These are phyloP conservation scores for Lentinula lateritia DNA, from an alignment of 768 basidiomycete genomes.

Conservation along the genomic window DNA sequence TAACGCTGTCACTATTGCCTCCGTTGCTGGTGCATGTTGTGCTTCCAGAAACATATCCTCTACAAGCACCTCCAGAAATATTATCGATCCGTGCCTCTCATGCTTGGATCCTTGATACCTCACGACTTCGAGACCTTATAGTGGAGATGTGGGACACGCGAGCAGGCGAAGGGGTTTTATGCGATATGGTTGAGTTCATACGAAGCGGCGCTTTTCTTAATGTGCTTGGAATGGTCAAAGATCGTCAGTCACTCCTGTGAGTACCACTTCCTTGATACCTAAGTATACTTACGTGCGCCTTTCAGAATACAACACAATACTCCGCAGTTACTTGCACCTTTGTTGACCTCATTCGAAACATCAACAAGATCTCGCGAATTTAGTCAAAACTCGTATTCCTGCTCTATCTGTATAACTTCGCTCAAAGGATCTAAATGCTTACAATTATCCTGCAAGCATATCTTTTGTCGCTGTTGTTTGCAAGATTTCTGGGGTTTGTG, in stretches of 20 bases:
- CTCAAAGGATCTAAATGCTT: conserved; percentile 75
- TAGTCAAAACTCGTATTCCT: conserved; percentile 58
- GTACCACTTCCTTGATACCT: conserved; percentile 10
- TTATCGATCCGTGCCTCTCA: conserved; percentile 49
- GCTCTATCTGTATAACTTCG: conserved; percentile 70
- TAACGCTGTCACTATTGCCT: conserved; percentile 51
- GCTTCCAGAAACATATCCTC: conserved; percentile 53
- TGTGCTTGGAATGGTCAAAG: conserved; percentile 26
- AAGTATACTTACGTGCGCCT: background rate
- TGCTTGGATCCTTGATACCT: conserved; percentile 48
- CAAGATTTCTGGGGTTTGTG: conserved; percentile 78
- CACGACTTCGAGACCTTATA: conserved; percentile 34
- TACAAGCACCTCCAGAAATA: conserved; percentile 46
- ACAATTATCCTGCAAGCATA: conserved; percentile 63
- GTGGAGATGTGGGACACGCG: conserved; percentile 48
- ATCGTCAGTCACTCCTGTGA: conserved; percentile 32
- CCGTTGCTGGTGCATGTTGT: conserved; percentile 53
- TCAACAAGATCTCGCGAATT: conserved; percentile 48
- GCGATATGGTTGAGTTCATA: conserved; percentile 68
- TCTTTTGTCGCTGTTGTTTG: conserved; percentile 81
- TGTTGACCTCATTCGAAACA: conserved; percentile 45
- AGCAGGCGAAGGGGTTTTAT: conserved; percentile 55
- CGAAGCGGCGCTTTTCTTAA: conserved; percentile 61
- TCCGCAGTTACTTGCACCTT: conserved; percentile 43
- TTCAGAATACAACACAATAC: conserved; percentile 44